Conservation (phyloP, 768 basidiomycete genomes). For the Holtermannia corniformis region DNA sequence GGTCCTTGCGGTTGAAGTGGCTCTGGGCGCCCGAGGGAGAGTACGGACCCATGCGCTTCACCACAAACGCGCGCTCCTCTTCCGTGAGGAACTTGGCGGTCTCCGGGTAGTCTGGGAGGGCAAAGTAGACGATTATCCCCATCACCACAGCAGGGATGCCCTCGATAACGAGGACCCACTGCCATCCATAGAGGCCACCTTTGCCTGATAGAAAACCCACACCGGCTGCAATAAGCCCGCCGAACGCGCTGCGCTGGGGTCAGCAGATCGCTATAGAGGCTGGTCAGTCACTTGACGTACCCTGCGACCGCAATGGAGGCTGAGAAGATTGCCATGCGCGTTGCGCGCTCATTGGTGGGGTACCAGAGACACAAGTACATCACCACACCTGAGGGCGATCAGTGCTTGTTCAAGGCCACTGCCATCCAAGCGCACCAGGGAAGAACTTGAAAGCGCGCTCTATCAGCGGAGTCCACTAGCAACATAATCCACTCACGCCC, state of each 20-base stretch:
- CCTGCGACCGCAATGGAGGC: constrained; percentile 17
- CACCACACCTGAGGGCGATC: no score
- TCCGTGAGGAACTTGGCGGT: constrained; percentile 24
- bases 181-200: constrained; percentile 20
- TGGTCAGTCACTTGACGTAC: background rate
- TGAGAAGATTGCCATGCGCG: constrained; percentile 24
- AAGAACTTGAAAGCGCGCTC: constrained; percentile 20
- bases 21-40: constrained; percentile 19
- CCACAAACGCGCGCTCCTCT: constrained; percentile 12
- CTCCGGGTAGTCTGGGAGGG: constrained; percentile 22
- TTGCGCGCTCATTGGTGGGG: background rate
- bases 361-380: background rate
- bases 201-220: constrained; percentile 8
- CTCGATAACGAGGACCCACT: constrained; percentile 25
- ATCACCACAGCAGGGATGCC: constrained; percentile 15
- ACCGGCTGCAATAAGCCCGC: constrained; percentile 12
- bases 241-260: constrained; percentile 3
- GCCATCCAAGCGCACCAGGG: background rate
- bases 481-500: background rate
- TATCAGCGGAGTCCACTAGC: background rate
- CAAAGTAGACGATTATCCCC: constrained; percentile 16
- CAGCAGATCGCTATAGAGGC: no score
- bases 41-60: constrained; percentile 13
- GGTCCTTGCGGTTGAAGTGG: constrained; percentile 17
- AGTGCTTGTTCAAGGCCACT: no score